Conservation (phyloP, 2,329 filamentous ascomycete genomes). For the Alternaria solani region DNA sequence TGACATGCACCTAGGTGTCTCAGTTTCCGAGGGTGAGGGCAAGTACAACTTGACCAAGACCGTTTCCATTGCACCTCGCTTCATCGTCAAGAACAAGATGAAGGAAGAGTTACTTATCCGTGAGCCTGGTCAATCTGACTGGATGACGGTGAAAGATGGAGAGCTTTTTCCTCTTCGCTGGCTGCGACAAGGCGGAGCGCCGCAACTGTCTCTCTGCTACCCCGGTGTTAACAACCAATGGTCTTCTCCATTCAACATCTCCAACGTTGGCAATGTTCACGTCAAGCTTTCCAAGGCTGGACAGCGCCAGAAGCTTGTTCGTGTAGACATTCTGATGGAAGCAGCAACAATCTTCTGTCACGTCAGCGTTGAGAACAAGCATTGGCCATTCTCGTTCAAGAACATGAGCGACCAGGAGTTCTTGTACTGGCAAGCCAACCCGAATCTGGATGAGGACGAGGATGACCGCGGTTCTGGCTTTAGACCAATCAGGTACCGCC, state of each 20-base stretch:
- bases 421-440: constrained; percentile 93
- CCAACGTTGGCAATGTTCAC: constrained; percentile 89
- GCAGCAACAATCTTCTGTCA: constrained; percentile 93
- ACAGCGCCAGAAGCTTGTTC: constrained; percentile 85
- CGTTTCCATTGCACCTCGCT: constrained; percentile 89
- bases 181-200: constrained; percentile 80
- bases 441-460: constrained; percentile 90
- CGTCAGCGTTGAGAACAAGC: constrained; percentile 86
- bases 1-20: constrained; percentile 92
- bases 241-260: constrained; percentile 98
- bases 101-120: constrained; percentile 87
- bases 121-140: constrained; percentile 88
- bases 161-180: constrained; percentile 88
- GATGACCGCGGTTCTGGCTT: constrained; percentile 83
- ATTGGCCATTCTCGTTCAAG: constrained; percentile 98
- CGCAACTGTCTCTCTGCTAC: constrained; percentile 92
- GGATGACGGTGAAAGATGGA: constrained; percentile 78
- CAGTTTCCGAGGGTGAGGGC: constrained; percentile 87
- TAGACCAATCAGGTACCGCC: constrained; percentile 88
- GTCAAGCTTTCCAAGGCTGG: constrained; percentile 92
- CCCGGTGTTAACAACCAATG: constrained; percentile 95
- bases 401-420: constrained; percentile 98
- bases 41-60: constrained; percentile 99
- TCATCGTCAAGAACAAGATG: constrained; percentile 92
- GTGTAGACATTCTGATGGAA: constrained; percentile 90